Evolutionary conservation across 768 basidiomycete species (phyloP).

Genomic region (Mycena vulgaris): DNA sequence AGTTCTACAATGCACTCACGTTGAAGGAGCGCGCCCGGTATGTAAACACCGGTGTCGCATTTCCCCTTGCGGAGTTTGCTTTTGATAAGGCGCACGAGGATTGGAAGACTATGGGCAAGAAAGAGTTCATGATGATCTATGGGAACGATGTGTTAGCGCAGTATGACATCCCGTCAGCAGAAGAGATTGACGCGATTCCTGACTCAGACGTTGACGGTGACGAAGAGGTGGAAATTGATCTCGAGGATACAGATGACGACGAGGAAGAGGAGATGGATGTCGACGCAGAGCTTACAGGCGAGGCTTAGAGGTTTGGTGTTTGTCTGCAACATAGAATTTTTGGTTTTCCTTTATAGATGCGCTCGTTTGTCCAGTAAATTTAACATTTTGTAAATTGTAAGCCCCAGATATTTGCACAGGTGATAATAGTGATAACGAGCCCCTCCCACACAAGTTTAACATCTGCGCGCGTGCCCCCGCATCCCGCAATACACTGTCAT

Average conservation of each 20-base stretch:
- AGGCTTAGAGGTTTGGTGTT: neutral
- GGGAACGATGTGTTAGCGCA: conserved; percentile 3
- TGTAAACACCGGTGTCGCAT: conserved; percentile 5
- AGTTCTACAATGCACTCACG: conserved; percentile 10
- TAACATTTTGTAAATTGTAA: too few species aligned
- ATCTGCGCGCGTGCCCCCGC: too few species aligned
- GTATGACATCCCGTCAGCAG: conserved; percentile 6
- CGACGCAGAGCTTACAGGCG: neutral
- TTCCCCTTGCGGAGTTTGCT: neutral
- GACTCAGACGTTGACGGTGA: conserved; percentile 14
- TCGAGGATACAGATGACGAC: neutral
- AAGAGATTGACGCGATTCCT: neutral
- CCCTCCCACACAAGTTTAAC: too few species aligned
- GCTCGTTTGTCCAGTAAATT: too few species aligned
- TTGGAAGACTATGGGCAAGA: conserved; percentile 15
- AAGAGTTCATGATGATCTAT: conserved; percentile 1
- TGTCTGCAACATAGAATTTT: too few species aligned
- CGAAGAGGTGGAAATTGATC: conserved; percentile 5
- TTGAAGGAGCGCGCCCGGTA: conserved; percentile 13
- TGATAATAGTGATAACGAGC: too few species aligned
- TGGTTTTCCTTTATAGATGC: neutral
- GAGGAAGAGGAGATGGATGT: conserved; percentile 13
- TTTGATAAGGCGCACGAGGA: neutral
- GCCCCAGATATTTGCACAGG: too few species aligned
- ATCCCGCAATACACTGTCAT: neutral